Conservation (phyloP, 2,329 filamentous ascomycete species). For the Aspergillus fischeri region DNA sequence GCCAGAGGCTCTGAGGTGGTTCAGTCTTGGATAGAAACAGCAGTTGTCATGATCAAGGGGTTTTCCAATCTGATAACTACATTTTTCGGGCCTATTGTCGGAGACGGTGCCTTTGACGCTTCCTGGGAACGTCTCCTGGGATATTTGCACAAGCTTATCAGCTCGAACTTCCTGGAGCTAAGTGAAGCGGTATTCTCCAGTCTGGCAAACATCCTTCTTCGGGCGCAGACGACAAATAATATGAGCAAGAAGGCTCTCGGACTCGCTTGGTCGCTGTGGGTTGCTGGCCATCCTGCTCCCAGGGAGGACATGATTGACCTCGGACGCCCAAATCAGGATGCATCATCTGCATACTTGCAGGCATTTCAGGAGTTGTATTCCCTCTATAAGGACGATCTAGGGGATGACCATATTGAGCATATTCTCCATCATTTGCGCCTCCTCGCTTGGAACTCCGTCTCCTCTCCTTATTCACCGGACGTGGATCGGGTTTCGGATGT, state of each 20-base stretch:
- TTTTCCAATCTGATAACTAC: constrained; percentile 69
- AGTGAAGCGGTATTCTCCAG: constrained; percentile 69
- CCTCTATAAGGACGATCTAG: constrained; percentile 63
- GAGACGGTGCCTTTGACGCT: constrained; percentile 61
- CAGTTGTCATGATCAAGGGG: constrained; percentile 68
- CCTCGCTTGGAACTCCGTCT: constrained; percentile 66
- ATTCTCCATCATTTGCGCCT: constrained; percentile 68
- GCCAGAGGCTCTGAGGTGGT: constrained; percentile 23
- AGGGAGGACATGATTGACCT: constrained; percentile 40
- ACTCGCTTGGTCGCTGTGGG: constrained; percentile 67
- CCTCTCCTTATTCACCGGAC: constrained; percentile 37
- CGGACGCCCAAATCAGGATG: constrained; percentile 68
- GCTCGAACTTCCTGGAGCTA: constrained; percentile 63
- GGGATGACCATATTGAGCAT: constrained; percentile 57
- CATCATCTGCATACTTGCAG: constrained; percentile 77
- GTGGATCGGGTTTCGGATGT: constrained; percentile 36
- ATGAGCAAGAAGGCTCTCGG: constrained; percentile 50
- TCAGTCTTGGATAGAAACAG: constrained; percentile 68
- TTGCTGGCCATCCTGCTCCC: constrained; percentile 56
- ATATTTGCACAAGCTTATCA: constrained; percentile 62
- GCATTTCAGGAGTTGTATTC: constrained; percentile 74
- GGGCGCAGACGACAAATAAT: constrained; percentile 42
- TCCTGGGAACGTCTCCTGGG: constrained; percentile 73
- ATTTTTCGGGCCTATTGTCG: constrained; percentile 69
- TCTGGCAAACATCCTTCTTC: constrained; percentile 57